These are phyloP conservation scores for Aegilops longissima DNA, from an alignment of 176 grass and related monocot genomes.

Conservation along the genomic window DNA sequence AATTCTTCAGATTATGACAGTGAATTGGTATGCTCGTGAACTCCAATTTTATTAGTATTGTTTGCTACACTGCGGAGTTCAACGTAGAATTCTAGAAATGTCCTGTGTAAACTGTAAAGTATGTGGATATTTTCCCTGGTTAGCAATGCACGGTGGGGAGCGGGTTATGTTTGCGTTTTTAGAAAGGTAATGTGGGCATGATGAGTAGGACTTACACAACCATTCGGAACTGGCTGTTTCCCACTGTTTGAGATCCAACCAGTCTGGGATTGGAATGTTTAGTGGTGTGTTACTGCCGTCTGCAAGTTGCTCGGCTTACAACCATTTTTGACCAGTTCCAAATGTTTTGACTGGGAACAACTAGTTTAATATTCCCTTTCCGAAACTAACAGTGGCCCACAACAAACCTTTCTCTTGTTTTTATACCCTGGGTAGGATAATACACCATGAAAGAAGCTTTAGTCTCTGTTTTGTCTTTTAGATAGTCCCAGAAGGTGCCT, in stretches of 20 bases:
- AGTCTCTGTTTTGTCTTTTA: neutral
- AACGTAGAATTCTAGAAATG: constrained; percentile 15
- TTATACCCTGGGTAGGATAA: constrained; percentile 5
- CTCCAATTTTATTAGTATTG: constrained; percentile 9
- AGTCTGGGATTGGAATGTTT: neutral
- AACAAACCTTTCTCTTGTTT: constrained; percentile 16
- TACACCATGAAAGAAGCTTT: constrained; percentile 2
- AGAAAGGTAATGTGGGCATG: neutral
- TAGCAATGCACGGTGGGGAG: neutral
- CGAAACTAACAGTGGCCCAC: neutral
- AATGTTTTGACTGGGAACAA: neutral
- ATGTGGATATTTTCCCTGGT: constrained; percentile 13
- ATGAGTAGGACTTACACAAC: neutral
- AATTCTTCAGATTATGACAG: constrained; percentile 70
- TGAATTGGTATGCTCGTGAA: constrained; percentile 65
- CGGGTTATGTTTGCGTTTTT: neutral
- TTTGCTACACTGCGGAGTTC: constrained; percentile 10
- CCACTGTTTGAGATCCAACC: neutral
- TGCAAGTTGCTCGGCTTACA: neutral
- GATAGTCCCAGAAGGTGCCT: neutral
- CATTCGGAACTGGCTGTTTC: neutral
- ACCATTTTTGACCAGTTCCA: neutral
- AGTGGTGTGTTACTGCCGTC: neutral
- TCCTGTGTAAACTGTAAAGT: constrained; percentile 14
- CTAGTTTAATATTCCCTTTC: neutral